These are phyloP conservation scores for Phoma sp. DNA, from an alignment of 2,329 filamentous ascomycete genomes.

Conservation along the genomic window DNA sequence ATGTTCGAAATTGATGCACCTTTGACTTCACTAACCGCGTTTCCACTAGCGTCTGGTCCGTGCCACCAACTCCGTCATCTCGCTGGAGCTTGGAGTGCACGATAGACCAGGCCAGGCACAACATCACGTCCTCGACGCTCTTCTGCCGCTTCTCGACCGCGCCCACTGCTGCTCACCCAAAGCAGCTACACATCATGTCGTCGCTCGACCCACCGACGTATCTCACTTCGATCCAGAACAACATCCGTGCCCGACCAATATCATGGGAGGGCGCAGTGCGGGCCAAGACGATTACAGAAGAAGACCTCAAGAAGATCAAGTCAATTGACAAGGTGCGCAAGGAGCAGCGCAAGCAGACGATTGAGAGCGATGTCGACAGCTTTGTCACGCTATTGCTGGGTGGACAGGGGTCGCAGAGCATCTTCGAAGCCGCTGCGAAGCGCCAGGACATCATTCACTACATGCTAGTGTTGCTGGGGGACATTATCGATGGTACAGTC, in stretches of 20 bases:
- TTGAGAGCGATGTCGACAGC: conserved; percentile 78
- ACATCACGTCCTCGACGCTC: conserved; percentile 31
- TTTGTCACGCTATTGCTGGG: conserved; percentile 85
- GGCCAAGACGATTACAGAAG: conserved; percentile 90
- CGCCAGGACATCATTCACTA: conserved; percentile 93
- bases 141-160: conserved; percentile 9
- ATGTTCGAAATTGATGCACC: neutral
- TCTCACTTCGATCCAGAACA: conserved; percentile 87
- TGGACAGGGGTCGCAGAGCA: conserved; percentile 67
- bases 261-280: conserved; percentile 97
- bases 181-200: conserved; percentile 67
- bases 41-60: conserved; percentile 1
- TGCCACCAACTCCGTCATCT: conserved; percentile 18
- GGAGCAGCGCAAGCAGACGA: conserved; percentile 82
- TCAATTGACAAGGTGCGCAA: conserved; percentile 95
- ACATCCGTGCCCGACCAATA: conserved; percentile 93
- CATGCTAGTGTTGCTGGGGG: conserved; percentile 85
- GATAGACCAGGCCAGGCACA: conserved; percentile 36
- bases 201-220: conserved; percentile 91
- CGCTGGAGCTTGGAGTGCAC: conserved; percentile 35
- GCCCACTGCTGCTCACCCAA: conserved; percentile 6
- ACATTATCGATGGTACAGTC: conserved; percentile 78
- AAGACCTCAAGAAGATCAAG: conserved; percentile 93
- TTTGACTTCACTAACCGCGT: neutral
- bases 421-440: conserved; percentile 81